These are phyloP conservation scores for Leucocoprinus birnbaumii DNA, from an alignment of 768 basidiomycete genomes.

Conservation along the genomic window DNA sequence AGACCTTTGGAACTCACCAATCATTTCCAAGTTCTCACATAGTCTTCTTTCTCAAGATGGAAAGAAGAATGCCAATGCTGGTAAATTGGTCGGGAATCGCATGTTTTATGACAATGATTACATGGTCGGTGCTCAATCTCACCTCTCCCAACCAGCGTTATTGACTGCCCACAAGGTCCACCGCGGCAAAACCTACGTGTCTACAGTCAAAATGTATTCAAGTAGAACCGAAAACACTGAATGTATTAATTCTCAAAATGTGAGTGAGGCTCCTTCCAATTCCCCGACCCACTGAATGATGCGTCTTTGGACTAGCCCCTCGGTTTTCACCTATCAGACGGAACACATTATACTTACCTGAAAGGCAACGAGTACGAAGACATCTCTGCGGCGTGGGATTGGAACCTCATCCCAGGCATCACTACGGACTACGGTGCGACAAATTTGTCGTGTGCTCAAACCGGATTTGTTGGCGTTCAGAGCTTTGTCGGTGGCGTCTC, in stretches of 20 bases:
- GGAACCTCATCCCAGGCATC: slow-evolving; percentile 74
- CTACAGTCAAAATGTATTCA: slow-evolving; percentile 64
- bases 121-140: slow-evolving; percentile 41
- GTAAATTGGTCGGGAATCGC: slow-evolving; percentile 49
- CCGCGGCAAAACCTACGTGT: slow-evolving; percentile 54
- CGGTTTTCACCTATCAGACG: slow-evolving; percentile 71
- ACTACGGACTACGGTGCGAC: slow-evolving; percentile 65
- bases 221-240: slow-evolving; percentile 58
- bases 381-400: slow-evolving; percentile 71
- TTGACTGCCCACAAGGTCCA: slow-evolving; percentile 44
- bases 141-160: neutral
- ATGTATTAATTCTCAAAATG: slow-evolving; percentile 64
- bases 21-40: slow-evolving; percentile 35
- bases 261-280: slow-evolving; percentile 23
- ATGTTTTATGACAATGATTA: slow-evolving; percentile 71
- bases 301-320: slow-evolving; percentile 36
- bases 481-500: slow-evolving; percentile 67
- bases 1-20: slow-evolving; percentile 44
- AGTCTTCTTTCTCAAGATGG: slow-evolving; percentile 32
- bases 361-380: slow-evolving; percentile 71
- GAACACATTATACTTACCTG: slow-evolving; percentile 60
- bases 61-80: slow-evolving; percentile 49
- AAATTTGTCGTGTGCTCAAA: slow-evolving; percentile 42
- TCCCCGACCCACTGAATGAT: neutral
- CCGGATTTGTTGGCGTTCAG: slow-evolving; percentile 43